These are phyloP conservation scores for Pythium sukuiense DNA, from an alignment of 352 stramenopile species.

Conservation along the genomic window DNA sequence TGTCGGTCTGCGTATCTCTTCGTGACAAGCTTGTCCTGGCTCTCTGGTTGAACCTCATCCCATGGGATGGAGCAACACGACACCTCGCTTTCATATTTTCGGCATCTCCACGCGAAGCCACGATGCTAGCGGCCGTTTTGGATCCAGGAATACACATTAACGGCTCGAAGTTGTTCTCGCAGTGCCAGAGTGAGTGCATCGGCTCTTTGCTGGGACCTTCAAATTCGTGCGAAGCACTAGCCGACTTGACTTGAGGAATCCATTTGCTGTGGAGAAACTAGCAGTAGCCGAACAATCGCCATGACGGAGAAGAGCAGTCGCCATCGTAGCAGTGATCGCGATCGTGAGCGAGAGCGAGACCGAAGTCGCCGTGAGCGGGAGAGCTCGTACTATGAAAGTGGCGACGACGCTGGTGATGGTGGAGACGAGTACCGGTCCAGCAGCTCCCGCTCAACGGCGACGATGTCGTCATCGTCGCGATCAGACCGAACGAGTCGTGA, in stretches of 20 bases:
- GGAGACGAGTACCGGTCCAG: conserved; percentile 7
- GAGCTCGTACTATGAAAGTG: conserved; percentile 22
- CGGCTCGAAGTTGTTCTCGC: neutral
- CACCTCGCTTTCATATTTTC: neutral
- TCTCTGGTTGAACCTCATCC: neutral
- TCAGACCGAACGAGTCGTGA: conserved; percentile 30
- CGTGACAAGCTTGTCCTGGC: neutral
- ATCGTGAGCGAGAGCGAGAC: conserved; percentile 21
- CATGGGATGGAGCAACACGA: neutral
- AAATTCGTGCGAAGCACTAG: neutral
- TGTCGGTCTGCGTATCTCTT: neutral
- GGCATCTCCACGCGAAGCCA: neutral
- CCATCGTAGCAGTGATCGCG: conserved; percentile 13
- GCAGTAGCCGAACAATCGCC: neutral
- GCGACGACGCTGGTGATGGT: conserved; percentile 6
- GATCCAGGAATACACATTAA: conserved; percentile 15
- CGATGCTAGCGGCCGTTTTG: conserved; percentile 8
- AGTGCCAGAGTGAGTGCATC: neutral
- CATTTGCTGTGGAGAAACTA: neutral
- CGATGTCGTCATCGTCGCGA: conserved; percentile 19
- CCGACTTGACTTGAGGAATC: conserved; percentile 5
- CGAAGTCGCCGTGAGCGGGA: conserved; percentile 23
- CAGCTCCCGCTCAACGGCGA: conserved; percentile 5
- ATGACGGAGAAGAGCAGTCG: conserved; percentile 28
- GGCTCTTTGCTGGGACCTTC: too few species aligned